Conservation (phyloP, 176 grass and related monocot genomes). For the Leersia perrieri region DNA sequence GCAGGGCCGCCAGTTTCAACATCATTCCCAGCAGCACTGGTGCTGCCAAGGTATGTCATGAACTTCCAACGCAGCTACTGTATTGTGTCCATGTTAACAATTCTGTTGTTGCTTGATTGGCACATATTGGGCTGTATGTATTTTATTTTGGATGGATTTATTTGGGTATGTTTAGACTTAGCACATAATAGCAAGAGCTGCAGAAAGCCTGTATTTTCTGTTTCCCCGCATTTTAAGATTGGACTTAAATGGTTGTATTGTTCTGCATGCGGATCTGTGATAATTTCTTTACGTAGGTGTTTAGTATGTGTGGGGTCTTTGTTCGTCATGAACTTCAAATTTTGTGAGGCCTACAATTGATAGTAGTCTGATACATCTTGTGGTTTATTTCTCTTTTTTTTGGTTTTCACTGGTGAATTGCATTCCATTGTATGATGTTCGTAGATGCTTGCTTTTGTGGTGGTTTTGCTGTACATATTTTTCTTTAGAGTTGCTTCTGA, state of each 20-base stretch:
- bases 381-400: too few relatives aligned
- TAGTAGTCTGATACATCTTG: neutral
- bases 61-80: neutral
- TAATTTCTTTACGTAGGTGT: too few relatives aligned
- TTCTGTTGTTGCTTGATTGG: neutral
- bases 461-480: neutral
- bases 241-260: too few relatives aligned
- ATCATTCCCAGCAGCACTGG: slow-evolving; percentile 81
- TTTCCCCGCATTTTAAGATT: too few relatives aligned
- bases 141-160: neutral
- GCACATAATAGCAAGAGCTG: neutral
- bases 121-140: neutral
- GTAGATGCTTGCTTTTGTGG: neutral
- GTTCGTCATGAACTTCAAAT: neutral
- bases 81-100: too few relatives aligned
- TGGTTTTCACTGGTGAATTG: neutral
- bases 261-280: too few relatives aligned
- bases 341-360: too few relatives aligned
- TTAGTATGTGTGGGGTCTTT: neutral
- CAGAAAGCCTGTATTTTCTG: neutral
- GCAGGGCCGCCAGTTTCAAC: slow-evolving; percentile 70
- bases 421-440: neutral
- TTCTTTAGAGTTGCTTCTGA: neutral
- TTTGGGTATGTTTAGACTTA: neutral
- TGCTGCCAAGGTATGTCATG: slow-evolving; percentile 59